Evolutionary conservation across 2,329 filamentous ascomycete genomes (phyloP), one percentile per base, ranked within the genome.

Genomic region (Nemania sp.): DNA sequence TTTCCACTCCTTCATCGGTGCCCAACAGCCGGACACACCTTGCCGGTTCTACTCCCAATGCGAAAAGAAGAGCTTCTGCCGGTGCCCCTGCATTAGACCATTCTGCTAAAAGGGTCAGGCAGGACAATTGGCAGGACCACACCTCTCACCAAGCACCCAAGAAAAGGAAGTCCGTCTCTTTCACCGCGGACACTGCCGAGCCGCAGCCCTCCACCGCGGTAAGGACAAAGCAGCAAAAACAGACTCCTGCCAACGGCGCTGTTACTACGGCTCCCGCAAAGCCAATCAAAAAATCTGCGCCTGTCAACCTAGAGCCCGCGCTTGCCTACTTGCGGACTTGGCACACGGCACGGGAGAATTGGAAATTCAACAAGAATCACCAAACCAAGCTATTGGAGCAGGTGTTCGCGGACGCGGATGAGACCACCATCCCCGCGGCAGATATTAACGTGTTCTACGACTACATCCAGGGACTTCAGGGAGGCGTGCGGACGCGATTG

Each of bases 291-390:
- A 67, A 45, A 38, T 35, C 69, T 3, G 64, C 77, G 74, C 71
- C 77, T 79, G 79, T 80, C 78, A 85, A 88, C 69, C 80, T 90
- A 63, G 85, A 88, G 54, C 87, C 90, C 15, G 90, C 93, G 66
- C 84, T 97, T 18, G 85, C 88, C 61, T 98, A 98, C 78, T 87
- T 98, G 52, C 85, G 85, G 54, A 89, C 90, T 77, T 97, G 94
- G 86, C 86, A 92, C 80, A 86, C 86, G 63, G 86, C 89, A 68
- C 89, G 89, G 66, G 83, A 86, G 10, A 85, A 84, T 73, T 98
- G 95, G 95, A 98, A 97, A 80, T 98, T 98, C 84, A 97, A 97
- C 83, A 98, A 98, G 82, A 94, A 93, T 74, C 89, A 93, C 77
- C 94, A 98, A 80, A 93, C 90, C 62, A 89, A 93, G 73, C 84